Evolutionary conservation across 2,329 filamentous ascomycete genomes (phyloP), one percentile per base, ranked within the genome.

Genomic region (Aureobasidium subglaciale): DNA sequence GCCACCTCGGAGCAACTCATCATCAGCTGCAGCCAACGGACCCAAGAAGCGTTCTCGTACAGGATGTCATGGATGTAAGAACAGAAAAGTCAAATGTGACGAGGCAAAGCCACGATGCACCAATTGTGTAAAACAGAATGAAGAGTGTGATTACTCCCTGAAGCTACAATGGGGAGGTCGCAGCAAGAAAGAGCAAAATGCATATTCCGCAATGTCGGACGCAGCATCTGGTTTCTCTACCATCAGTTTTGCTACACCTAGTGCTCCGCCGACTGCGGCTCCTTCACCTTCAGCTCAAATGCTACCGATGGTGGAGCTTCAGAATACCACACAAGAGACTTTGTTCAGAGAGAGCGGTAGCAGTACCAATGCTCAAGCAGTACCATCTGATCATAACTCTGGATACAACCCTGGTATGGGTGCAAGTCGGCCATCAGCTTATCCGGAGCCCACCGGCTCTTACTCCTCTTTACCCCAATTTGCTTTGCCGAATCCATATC

Each of bases 111-210:
- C 88, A 13, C 72, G 70, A 59, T 92, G 88, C 70, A 65, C 79
- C 46, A 90, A 90, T 65, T 92, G 88, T 69, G 77, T 83, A 63
- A 83, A 83, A 59, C 83, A 85, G 60, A 83, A 84, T 59, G 86
- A 90, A 66, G 73, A 74, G 43, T 93, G 88, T 73, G 88, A 93
- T 70, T 92, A 91, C 68, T 88, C 83, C 63, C 87, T 92, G 63
- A 80, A 86, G 29, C 73, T 92, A 61, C 91, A 91, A 64, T 92
- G 88, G 88, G 85, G 86, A 58, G 87, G 87, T 4, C 80, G 87
- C 56, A 78, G 79, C 48, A 85, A 82, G 66, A 78, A 78, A 59
- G 72, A 71, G 50, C 63, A 67, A 50, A 71, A 69, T 37, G 66
- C 63, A 20, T 64, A 68, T 60, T 64, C 55, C 11, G 55, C 55